Conservation (phyloP, 805 yeast genomes). For the Yarrowia porcina region DNA sequence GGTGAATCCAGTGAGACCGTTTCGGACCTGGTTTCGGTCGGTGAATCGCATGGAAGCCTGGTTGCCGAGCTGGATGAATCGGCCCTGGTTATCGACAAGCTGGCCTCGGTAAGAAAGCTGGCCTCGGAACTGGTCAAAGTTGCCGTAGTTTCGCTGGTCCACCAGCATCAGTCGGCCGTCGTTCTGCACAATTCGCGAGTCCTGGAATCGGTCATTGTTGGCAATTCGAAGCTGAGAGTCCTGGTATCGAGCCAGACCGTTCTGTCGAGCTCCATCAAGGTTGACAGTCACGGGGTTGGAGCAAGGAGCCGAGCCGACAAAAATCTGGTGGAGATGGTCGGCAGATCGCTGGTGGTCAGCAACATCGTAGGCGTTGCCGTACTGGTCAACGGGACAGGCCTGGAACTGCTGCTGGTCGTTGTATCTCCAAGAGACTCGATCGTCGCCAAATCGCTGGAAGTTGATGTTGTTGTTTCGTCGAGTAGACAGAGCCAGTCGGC, state of each 20-base stretch:
- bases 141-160: not conserved
- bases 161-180: conserved; percentile 8
- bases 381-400: conserved; percentile 11
- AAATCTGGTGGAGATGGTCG: not conserved
- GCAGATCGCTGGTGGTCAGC: not conserved
- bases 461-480: conserved; percentile 4
- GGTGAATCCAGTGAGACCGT: not conserved
- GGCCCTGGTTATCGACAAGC: conserved; percentile 13
- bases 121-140: conserved; percentile 10
- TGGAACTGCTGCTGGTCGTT: conserved; percentile 3
- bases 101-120: conserved; percentile 17
- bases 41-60: conserved; percentile 6
- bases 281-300: not conserved
- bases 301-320: not conserved
- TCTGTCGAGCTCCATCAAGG: not conserved
- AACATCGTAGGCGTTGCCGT: not conserved
- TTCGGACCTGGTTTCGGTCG: conserved; percentile 15
- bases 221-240: conserved; percentile 5
- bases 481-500: not conserved
- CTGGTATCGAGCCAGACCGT: conserved; percentile 6
- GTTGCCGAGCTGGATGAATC: conserved; percentile 13
- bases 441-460: not conserved
- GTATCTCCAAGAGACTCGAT: conserved; percentile 11
- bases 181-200: not conserved
- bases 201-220: not conserved